These are phyloP conservation scores for Exophiala viscosa DNA, from an alignment of 2,329 filamentous ascomycete genomes.

Conservation along the genomic window DNA sequence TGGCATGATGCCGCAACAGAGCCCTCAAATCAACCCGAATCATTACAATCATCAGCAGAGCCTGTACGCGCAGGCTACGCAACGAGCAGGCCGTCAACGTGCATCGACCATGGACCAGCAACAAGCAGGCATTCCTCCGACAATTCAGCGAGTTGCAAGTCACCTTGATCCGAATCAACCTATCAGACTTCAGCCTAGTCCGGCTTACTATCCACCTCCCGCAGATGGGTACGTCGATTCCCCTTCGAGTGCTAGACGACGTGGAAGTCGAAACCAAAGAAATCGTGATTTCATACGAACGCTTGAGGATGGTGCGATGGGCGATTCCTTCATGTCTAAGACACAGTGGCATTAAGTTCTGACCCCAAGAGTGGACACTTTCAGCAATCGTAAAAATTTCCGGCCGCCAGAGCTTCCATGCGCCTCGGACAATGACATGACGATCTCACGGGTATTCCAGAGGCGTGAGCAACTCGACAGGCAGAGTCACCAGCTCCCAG, in stretches of 20 bases:
- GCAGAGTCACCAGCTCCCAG: too few relatives aligned
- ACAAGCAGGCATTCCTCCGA: constrained; percentile 83
- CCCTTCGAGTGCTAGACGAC: constrained; percentile 62
- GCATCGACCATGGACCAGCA: constrained; percentile 96
- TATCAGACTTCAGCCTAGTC: constrained; percentile 89
- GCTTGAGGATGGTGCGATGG: constrained; percentile 87
- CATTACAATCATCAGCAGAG: constrained; percentile 71
- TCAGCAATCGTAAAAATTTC: too few relatives aligned
- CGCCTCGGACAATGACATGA: too few relatives aligned
- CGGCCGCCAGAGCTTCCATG: too few relatives aligned
- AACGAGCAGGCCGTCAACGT: constrained; percentile 76
- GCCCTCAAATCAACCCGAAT: constrained; percentile 61
- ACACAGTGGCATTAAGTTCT: constrained; percentile 67
- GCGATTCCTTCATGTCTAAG: constrained; percentile 79
- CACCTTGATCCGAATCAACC: constrained; percentile 93
- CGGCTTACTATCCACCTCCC: constrained; percentile 93
- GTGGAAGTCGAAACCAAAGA: constrained; percentile 64
- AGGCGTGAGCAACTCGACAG: too few relatives aligned
- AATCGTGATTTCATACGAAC: constrained; percentile 90
- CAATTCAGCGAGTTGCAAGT: constrained; percentile 90
- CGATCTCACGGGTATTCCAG: too few relatives aligned
- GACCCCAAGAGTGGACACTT: neutral
- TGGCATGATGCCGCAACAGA: constrained; percentile 61
- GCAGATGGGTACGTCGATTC: constrained; percentile 73
- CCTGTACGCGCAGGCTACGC: constrained; percentile 69